Percentiles rank a stretch among this genome's conserved stretches.
phyloP scores from a whole-genome alignment of 768 basidiomycete species.

The Mycena filopes region DNA sequence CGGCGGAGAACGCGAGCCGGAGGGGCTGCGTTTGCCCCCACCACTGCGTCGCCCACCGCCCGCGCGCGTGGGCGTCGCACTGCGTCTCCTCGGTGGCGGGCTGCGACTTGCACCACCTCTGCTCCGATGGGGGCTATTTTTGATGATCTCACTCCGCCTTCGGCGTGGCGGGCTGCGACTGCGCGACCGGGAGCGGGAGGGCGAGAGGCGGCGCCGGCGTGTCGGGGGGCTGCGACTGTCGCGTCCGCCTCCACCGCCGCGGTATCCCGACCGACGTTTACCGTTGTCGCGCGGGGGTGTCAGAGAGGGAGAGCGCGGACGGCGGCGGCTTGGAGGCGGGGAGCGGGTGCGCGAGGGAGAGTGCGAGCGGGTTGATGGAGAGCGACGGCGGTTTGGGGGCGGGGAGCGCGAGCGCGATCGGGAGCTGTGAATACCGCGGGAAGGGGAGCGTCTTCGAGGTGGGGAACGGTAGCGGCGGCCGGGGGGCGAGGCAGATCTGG shows the following conservation, averaged over 20 bases:
- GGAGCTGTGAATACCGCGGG: slow-evolving; percentile 47
- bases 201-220: slow-evolving; percentile 56
- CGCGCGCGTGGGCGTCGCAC: slow-evolving; percentile 43
- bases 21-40: slow-evolving; percentile 39
- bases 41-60: slow-evolving; percentile 45
- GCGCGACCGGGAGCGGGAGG: slow-evolving; percentile 39
- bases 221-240: slow-evolving; percentile 69
- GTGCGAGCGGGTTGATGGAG: slow-evolving; percentile 43
- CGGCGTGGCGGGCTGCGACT: slow-evolving; percentile 39
- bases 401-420: slow-evolving; percentile 41
- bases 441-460: slow-evolving; percentile 55
- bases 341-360: slow-evolving; percentile 37
- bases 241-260: slow-evolving; percentile 32
- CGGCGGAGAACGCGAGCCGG: slow-evolving; percentile 46
- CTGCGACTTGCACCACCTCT: too few species aligned
- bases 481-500: slow-evolving; percentile 44
- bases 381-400: slow-evolving; percentile 43
- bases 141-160: too few species aligned
- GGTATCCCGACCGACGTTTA: slow-evolving; percentile 42
- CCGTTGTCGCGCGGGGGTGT: slow-evolving; percentile 60
- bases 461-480: slow-evolving; percentile 53
- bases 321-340: slow-evolving; percentile 47
- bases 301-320: slow-evolving; percentile 54
- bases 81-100: slow-evolving; percentile 43
- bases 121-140: too few species aligned